A percentile compares a stretch with the other conserved stretches of the same genome.
Evolutionary conservation across 371 early-diverging fungal genomes (phyloP).

Genomic region (Mortierella sp.): DNA sequence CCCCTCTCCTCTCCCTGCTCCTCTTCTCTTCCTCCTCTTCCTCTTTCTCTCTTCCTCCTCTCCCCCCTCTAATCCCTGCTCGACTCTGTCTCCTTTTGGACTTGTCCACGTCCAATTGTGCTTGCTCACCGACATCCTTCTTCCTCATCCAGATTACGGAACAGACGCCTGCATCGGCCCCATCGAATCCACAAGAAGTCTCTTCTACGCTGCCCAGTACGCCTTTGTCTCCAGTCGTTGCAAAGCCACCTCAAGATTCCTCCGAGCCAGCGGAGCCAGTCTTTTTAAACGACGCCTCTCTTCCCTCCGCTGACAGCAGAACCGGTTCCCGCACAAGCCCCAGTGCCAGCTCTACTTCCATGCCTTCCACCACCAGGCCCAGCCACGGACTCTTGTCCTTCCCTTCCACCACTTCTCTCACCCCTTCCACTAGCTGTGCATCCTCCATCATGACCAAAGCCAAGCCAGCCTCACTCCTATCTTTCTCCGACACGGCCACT

Average conservation of each 20-base stretch:
- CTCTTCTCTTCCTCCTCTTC: background rate
- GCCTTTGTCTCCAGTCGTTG: no score
- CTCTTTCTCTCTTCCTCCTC: background rate
- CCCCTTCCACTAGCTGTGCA: no score
- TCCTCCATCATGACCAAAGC: no score
- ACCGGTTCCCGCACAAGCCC: no score
- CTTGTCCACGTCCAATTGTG: background rate
- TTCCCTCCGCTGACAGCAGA: no score
- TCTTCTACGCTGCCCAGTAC: background rate
- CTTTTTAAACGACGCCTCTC: no score
- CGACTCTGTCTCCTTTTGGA: background rate
- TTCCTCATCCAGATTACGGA: background rate
- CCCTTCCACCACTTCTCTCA: no score
- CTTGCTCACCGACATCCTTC: background rate
- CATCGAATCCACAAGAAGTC: constrained; percentile 16
- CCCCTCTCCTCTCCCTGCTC: background rate
- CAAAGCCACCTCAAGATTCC: background rate
- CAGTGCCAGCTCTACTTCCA: no score
- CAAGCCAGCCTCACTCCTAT: background rate
- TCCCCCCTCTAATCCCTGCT: background rate
- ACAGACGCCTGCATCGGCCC: constrained; percentile 9
- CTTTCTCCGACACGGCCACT: background rate
- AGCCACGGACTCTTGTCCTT: no score
- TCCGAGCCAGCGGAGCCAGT: background rate
- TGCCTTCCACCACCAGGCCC: no score